Evolutionary conservation across 2,329 filamentous ascomycete genomes (phyloP), one percentile per base, ranked within the genome.

Genomic region (Cladosporium sp.): DNA sequence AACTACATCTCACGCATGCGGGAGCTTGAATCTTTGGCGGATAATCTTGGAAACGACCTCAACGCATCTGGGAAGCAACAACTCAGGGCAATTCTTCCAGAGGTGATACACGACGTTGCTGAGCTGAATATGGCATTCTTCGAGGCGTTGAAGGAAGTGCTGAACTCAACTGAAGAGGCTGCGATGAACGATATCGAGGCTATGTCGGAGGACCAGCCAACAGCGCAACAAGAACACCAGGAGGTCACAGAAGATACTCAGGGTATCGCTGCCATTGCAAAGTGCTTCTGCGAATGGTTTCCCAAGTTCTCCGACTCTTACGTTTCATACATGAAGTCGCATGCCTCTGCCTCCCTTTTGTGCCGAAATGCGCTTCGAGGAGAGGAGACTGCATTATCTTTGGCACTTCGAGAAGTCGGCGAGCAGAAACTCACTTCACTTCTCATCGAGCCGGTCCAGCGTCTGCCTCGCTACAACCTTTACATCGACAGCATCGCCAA

Each of bases 401-500:
- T 88, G 65, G 82, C 89, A 47, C 85, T 97, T 3, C 85, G 90
- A 55, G 86, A 92, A 63, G 88, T 88, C 2, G 93, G 94, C 58
- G 94, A 97, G 72, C 94, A 99, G 75, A 84, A 87, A 59, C 83
- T 97, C 56, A 92, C 90, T 51, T 97, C 94, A 3, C 84, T 94
- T 63, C 82, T 99, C 57, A 99, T 99, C 72, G 94, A 99, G 74
- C 94, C 94, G 2, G 92, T 99, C 0, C 94, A 99, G 73, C 84
- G 94, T 55, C 82, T 99, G 55, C 94, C 94, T 25, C 88, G 94
- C 25, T 99, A 99, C 76, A 97, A 91, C 69, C 80, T 99, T 37
- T 88, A 97, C 70, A 97, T 99, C 67, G 94, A 99, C 76, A 92
- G 95, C 69, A 97, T 99, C 69, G 84, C 94, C 50, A 86, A 88